phyloP scores from a whole-genome alignment of 2,329 filamentous ascomycete species.

The Apiospora hydei region DNA sequence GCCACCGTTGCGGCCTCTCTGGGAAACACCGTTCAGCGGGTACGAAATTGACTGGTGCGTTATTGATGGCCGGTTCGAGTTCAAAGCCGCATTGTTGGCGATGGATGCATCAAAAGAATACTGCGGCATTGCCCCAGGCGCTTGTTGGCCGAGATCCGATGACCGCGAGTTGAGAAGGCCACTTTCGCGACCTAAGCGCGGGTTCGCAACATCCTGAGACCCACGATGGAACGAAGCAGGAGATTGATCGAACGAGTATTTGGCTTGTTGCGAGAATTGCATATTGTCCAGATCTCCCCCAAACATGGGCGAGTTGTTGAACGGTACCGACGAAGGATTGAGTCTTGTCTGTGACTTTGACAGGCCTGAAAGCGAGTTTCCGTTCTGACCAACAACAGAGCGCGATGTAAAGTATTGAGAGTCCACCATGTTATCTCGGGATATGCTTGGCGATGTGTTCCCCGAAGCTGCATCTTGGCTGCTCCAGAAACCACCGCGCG shows the following conservation, averaged over 20 bases:
- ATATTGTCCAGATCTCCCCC: slow-evolving; percentile 48
- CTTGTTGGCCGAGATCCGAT: slow-evolving; percentile 38
- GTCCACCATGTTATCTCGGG: slow-evolving; percentile 49
- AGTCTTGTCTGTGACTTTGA: slow-evolving; percentile 48
- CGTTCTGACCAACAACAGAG: slow-evolving; percentile 53
- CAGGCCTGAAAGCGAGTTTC: slow-evolving; percentile 42
- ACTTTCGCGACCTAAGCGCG: slow-evolving; percentile 37
- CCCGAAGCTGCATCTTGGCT: slow-evolving; percentile 57
- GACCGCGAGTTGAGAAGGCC: slow-evolving; percentile 23
- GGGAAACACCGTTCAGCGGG: slow-evolving; percentile 49
- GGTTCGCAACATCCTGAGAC: slow-evolving; percentile 46
- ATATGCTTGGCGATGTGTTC: slow-evolving; percentile 65
- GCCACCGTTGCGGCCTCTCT: slow-evolving; percentile 28
- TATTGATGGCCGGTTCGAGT: slow-evolving; percentile 48
- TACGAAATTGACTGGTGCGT: slow-evolving; percentile 55
- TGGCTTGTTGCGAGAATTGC: slow-evolving; percentile 35
- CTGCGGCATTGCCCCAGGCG: slow-evolving; percentile 30
- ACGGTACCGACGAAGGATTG: slow-evolving; percentile 53
- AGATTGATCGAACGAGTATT: slow-evolving; percentile 29
- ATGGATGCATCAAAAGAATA: slow-evolving; percentile 22
- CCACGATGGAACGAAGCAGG: slow-evolving; percentile 42
- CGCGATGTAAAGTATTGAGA: slow-evolving; percentile 55
- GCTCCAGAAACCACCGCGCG: slow-evolving; percentile 66
- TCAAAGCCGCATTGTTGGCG: slow-evolving; percentile 9
- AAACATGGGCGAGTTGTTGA: slow-evolving; percentile 50